Percentiles rank a stretch among this genome's conserved stretches.
phyloP scores from a whole-genome alignment of 225 moss, liverwort and hornwort species.

The Physcomitrium patens region DNA sequence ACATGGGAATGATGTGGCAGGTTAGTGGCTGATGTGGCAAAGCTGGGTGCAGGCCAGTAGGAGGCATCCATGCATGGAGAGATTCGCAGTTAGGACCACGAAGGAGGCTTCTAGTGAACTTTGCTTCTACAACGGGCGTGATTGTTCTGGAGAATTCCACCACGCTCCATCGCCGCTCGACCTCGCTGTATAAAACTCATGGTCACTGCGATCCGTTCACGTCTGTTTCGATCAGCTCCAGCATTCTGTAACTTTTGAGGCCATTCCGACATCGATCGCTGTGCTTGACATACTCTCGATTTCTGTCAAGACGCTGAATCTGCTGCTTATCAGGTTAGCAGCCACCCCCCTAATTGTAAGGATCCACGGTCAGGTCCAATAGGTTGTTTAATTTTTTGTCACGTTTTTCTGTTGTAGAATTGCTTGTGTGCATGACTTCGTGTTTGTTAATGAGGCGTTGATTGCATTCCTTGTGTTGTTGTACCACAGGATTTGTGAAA shows the following conservation, averaged over 20 bases:
- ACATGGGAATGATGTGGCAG: too few relatives aligned
- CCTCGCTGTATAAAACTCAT: not conserved
- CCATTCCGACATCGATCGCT: too few relatives aligned
- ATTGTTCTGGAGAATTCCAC: not conserved
- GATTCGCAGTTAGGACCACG: too few relatives aligned
- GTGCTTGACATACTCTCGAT: not conserved
- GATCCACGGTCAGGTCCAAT: too few relatives aligned
- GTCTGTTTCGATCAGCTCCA: not conserved
- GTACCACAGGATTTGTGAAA: not conserved
- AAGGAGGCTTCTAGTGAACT: constrained; percentile 1
- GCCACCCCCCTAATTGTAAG: too few relatives aligned
- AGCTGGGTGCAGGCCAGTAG: too few relatives aligned
- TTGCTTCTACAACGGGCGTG: not conserved
- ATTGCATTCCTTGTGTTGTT: not conserved
- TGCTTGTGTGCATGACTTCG: not conserved
- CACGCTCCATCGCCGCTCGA: not conserved
- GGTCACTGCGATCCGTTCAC: not conserved
- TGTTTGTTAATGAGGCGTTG: not conserved
- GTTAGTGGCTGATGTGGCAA: too few relatives aligned
- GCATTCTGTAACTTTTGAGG: too few relatives aligned
- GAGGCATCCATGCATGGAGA: not conserved
- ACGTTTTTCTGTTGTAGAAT: too few relatives aligned
- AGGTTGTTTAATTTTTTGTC: too few relatives aligned
- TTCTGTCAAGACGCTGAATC: too few relatives aligned
- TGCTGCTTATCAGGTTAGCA: too few relatives aligned